These are phyloP conservation scores for Microcyclospora pomicola DNA, from an alignment of 2,329 filamentous ascomycete species.

Conservation along the genomic window DNA sequence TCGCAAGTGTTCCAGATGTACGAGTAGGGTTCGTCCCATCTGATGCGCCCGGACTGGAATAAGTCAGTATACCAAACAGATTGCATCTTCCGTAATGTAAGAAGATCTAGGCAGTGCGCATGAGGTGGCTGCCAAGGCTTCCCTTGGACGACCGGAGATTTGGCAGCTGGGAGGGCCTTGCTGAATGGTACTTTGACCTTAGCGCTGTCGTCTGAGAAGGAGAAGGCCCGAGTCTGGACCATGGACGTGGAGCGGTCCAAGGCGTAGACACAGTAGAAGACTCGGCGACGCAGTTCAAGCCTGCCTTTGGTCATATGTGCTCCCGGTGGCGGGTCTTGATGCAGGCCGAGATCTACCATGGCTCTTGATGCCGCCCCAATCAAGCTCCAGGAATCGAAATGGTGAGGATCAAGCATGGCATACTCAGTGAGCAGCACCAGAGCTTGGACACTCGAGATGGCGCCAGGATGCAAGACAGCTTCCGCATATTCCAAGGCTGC, in stretches of 20 bases:
- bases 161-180: conserved; percentile 10
- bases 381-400: conserved; percentile 89
- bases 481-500: conserved; percentile 66
- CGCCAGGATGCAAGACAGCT: conserved; percentile 70
- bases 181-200: conserved; percentile 62
- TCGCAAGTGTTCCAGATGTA: conserved; percentile 66
- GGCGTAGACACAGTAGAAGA: conserved; percentile 84
- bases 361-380: conserved; percentile 82
- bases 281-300: conserved; percentile 63
- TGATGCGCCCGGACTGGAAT: conserved; percentile 60
- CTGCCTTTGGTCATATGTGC: conserved; percentile 52
- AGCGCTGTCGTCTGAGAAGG: conserved; percentile 79
- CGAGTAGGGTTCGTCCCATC: conserved; percentile 52
- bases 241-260: conserved; percentile 84
- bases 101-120: conserved; percentile 61
- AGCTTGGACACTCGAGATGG: conserved; percentile 73
- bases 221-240: conserved; percentile 75
- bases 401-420: conserved; percentile 73
- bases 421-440: conserved; percentile 78
- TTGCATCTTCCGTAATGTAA: conserved; percentile 71
- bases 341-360: conserved; percentile 77
- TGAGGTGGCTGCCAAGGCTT: conserved; percentile 40
- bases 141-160: conserved; percentile 9
- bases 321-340: conserved; percentile 73
- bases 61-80: conserved; percentile 83